These are phyloP conservation scores for Trichoderma reesei DNA, from an alignment of 495 filamentous ascomycete genomes.

Conservation along the genomic window DNA sequence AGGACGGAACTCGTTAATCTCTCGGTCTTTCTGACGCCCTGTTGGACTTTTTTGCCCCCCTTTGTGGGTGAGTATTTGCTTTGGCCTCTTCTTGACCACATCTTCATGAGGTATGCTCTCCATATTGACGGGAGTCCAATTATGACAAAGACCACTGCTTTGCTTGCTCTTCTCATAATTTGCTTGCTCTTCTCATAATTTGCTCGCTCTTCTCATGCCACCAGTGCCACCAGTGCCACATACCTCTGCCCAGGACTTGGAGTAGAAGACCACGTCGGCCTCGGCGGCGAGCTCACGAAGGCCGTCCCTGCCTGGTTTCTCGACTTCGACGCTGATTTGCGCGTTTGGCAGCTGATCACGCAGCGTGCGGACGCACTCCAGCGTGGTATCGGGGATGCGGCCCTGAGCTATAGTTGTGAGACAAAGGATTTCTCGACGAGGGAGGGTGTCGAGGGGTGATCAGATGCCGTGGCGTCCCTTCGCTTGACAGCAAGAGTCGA, in stretches of 20 bases:
- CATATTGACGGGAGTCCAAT: too few relatives aligned
- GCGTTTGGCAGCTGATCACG: constrained; percentile 35
- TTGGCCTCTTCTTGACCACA: neutral
- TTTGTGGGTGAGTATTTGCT: neutral
- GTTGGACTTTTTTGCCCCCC: neutral
- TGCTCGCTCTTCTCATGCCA: too few relatives aligned
- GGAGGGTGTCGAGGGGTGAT: neutral
- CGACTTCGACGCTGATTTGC: constrained; percentile 57
- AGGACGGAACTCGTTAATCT: constrained; percentile 10
- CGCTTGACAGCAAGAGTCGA: neutral
- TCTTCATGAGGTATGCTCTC: too few relatives aligned
- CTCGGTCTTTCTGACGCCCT: neutral
- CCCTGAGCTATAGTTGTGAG: constrained; percentile 35
- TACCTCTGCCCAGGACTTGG: constrained; percentile 59
- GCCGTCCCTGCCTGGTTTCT: constrained; percentile 55
- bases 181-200: too few relatives aligned
- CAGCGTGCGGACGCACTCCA: constrained; percentile 52
- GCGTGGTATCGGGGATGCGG: constrained; percentile 51
- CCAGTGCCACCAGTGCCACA: constrained; percentile 17
- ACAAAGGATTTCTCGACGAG: neutral
- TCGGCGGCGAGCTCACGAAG: constrained; percentile 50
- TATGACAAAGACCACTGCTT: neutral
- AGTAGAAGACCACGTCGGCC: constrained; percentile 63
- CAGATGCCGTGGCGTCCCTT: neutral
- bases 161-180: too few relatives aligned